Evolutionary conservation across 305 asterid genomes (phyloP).

Genomic region (Solanum chacoense): DNA sequence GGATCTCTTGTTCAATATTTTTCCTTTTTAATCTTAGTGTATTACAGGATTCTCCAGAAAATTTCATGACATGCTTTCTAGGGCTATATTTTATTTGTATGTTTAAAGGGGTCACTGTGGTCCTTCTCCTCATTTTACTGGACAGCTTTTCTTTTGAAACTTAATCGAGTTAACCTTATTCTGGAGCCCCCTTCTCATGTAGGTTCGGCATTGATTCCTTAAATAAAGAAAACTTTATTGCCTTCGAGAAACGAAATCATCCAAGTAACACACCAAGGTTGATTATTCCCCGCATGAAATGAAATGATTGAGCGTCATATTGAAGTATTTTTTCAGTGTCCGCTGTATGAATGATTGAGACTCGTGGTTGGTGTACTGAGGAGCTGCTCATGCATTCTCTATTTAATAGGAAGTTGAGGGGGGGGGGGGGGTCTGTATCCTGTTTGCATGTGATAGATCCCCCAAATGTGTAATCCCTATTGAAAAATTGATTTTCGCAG

Average conservation of each 20-base stretch:
- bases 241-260: neutral
- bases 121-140: neutral
- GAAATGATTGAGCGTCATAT: neutral
- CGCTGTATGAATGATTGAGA: neutral
- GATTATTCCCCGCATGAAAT: neutral
- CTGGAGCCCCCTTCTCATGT: neutral
- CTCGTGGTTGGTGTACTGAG: neutral
- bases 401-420: neutral
- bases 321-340: neutral
- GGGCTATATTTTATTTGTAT: neutral
- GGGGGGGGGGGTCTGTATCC: neutral
- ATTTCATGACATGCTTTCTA: neutral
- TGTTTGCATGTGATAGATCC: neutral
- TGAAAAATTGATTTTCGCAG: constrained; percentile 21
- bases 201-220: neutral
- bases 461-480: neutral
- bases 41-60: neutral
- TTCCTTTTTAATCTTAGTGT: neutral
- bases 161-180: neutral
- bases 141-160: neutral
- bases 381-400: neutral
- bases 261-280: neutral
- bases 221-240: neutral
- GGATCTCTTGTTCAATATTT: neutral
- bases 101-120: neutral